Evolutionary conservation across 1,284 basidiomycete genomes (phyloP), one percentile per base, ranked within the genome.

Genomic region (Austroboletus olivaceoglutinosus): DNA sequence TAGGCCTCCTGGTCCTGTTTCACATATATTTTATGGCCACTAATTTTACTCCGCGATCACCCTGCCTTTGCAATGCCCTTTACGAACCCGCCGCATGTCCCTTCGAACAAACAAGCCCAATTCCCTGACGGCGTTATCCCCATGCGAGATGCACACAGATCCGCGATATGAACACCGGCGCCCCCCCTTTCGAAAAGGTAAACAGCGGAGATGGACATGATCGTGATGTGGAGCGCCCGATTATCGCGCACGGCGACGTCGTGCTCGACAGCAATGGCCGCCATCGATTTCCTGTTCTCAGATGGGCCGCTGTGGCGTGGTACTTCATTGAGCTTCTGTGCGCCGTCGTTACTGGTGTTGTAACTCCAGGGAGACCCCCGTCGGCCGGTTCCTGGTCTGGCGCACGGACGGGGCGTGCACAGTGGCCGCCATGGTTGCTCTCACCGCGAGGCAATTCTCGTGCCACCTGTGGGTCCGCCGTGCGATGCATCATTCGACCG

Each of bases 311-410:
- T 18, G 36, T 3, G 36, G 29, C 22, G 21, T 21, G n/a, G n/a
- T n/a, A n/a, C n/a, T n/a, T n/a, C n/a, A n/a, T n/a, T n/a, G n/a
- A n/a, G n/a, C n/a, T n/a, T n/a, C n/a, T n/a, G 46, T 30, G 19
- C n/a, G 21, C 12, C 25, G 7, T 25, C 25, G 31, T 33, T 11
- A 19, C n/a, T n/a, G n/a, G n/a, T n/a, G 33, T 34, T 10, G 13
- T 6, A 19, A 43, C 46, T 41, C 36, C 21, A 33, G 29, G n/a
- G 29, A 29, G 37, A 30, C 21, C 9, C 48, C 47, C 38, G 18
- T 30, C 29, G 31, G 43, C 49, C 37, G 46, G 27, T 39, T 58
- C 55, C 31, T 1, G 43, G 16, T 30, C 29, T 47, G 30, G 46
- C 25, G 22, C 30, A 51, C 19, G 37, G 21, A 25, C 43, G 36